Evolutionary conservation across 2,329 filamentous ascomycete species (phyloP).

Genomic region (Alternaria viburni): DNA sequence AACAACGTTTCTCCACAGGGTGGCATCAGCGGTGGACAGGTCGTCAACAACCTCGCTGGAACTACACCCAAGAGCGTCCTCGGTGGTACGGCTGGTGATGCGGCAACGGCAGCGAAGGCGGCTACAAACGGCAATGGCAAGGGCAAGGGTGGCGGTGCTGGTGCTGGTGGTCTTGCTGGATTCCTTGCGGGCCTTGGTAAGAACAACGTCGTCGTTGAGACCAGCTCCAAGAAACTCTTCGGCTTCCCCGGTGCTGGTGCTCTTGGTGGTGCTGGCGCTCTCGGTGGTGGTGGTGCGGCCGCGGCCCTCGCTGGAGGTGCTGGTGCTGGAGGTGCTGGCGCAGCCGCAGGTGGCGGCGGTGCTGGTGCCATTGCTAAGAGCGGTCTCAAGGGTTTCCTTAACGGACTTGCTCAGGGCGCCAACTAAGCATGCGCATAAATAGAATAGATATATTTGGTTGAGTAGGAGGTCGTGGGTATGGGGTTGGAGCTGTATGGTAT

Average conservation of each 20-base stretch:
- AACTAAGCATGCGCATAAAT: not conserved
- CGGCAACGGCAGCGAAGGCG: not conserved
- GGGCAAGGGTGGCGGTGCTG: not conserved
- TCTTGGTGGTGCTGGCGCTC: not conserved
- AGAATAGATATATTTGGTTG: not conserved
- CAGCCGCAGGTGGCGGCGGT: not conserved
- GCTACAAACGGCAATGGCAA: not conserved
- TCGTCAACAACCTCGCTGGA: constrained; percentile 29
- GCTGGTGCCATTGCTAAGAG: not conserved
- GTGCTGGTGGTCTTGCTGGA: constrained; percentile 1
- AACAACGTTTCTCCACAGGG: constrained; percentile 33
- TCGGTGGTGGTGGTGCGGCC: not conserved
- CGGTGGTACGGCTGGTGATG: constrained; percentile 14
- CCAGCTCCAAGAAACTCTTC: not conserved
- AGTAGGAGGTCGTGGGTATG: not conserved
- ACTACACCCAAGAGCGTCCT: constrained; percentile 27
- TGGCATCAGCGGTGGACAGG: constrained; percentile 25
- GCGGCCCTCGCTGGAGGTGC: not conserved
- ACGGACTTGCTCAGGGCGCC: not conserved
- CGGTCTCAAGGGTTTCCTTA: not conserved
- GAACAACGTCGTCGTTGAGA: not conserved
- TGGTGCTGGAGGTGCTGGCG: not conserved
- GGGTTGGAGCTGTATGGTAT: not conserved
- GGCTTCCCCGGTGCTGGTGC: not conserved
- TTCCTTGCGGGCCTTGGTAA: not conserved